Conservation (phyloP, 257 asterid species). For the Petrea volubilis region DNA sequence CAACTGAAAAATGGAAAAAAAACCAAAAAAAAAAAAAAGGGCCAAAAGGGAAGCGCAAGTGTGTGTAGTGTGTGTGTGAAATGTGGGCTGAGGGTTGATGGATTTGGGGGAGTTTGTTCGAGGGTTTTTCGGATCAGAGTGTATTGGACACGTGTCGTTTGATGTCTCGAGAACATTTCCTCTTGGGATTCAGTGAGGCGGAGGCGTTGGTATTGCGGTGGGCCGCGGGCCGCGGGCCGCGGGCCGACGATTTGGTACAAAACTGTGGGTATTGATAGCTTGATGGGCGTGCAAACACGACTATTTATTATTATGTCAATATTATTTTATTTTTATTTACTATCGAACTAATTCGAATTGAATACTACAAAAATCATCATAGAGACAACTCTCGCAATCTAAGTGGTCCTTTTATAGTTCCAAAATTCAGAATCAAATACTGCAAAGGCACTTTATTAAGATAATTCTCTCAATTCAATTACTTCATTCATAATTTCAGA, state of each 20-base stretch:
- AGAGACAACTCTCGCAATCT: no score
- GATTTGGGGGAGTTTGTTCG: conserved; percentile 34
- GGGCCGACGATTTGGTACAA: conserved; percentile 2
- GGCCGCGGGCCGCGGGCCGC: conserved; percentile 30
- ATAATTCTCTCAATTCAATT: no score
- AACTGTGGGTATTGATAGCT: conserved; percentile 19
- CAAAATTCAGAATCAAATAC: no score
- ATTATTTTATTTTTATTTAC: no score
- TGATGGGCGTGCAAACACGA: not conserved
- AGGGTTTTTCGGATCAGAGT: conserved; percentile 61
- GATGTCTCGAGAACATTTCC: conserved; percentile 31
- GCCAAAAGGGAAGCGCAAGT: conserved; percentile 35
- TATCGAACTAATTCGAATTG: no score
- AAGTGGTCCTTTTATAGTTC: no score
- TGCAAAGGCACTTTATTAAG: no score
- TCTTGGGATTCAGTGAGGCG: conserved; percentile 32
- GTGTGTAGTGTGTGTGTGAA: not conserved
- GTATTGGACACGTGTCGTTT: conserved; percentile 61
- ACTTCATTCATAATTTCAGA: no score
- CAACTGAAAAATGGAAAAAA: conserved; percentile 16
- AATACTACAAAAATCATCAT: no score
- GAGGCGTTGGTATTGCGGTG: conserved; percentile 15
- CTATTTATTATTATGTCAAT: not conserved
- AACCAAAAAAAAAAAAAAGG: no score
- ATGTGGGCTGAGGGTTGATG: conserved; percentile 16